These are phyloP conservation scores for Eucalyptus curtisii DNA, from an alignment of 345 rosid genomes.

Conservation along the genomic window DNA sequence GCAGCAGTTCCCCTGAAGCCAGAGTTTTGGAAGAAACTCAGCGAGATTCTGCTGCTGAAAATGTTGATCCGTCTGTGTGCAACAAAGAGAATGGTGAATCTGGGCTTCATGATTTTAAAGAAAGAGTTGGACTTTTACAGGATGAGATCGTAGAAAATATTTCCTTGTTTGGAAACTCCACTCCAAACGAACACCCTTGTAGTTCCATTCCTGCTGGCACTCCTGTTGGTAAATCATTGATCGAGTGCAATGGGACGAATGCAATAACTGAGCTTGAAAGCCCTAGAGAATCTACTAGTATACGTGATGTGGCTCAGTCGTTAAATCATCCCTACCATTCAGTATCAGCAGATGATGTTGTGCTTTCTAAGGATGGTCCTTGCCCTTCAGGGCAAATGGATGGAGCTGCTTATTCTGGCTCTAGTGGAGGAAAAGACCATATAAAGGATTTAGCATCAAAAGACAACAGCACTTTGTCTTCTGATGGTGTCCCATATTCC, in stretches of 20 bases:
- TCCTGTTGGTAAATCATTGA: neutral
- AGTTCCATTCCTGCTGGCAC: slow-evolving; percentile 10
- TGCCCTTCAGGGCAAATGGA: neutral
- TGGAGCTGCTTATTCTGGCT: neutral
- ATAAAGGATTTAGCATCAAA: neutral
- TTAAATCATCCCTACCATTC: neutral
- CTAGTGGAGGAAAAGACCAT: neutral
- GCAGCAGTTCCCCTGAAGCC: slow-evolving; percentile 1
- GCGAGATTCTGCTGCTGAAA: slow-evolving; percentile 5
- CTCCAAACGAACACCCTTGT: slow-evolving; percentile 5
- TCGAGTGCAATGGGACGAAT: slow-evolving; percentile 19
- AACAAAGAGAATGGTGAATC: slow-evolving; percentile 4
- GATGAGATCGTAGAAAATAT: neutral
- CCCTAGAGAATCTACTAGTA: neutral
- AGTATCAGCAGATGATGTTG: neutral
- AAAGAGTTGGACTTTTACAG: neutral
- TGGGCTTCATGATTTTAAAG: slow-evolving; percentile 3
- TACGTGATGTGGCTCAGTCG: neutral
- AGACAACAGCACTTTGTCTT: neutral
- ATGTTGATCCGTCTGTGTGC: slow-evolving; percentile 9
- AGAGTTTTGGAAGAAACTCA: slow-evolving; percentile 14
- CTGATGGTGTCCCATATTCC: neutral
- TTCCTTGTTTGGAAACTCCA: neutral
- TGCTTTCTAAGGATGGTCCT: neutral
- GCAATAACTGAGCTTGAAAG: neutral